phyloP scores from a whole-genome alignment of 2,329 filamentous ascomycete species.

The Gnomoniopsis sp. region DNA sequence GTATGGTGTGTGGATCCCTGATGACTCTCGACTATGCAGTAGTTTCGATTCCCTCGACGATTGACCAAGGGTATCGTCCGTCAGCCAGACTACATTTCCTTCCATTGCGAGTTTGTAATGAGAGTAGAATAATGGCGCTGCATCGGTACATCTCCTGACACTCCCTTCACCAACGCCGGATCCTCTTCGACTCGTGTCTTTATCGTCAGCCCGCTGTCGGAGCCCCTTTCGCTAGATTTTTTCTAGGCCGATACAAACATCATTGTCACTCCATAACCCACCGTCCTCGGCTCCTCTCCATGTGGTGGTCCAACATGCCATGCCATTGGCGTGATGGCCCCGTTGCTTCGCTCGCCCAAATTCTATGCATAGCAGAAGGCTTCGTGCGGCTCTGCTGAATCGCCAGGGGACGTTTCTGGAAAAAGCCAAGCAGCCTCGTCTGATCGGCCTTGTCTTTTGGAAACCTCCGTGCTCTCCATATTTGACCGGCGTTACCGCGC shows the following conservation, averaged over 20 bases:
- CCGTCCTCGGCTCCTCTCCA: not conserved
- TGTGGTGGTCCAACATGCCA: slow-evolving; percentile 7
- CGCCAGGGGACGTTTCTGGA: not conserved
- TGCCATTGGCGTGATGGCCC: slow-evolving; percentile 14
- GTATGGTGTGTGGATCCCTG: not conserved
- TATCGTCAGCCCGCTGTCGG: slow-evolving; percentile 15
- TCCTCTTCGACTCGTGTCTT: not conserved
- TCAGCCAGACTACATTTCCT: not conserved
- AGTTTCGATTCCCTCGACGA: too few species aligned
- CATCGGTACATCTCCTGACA: slow-evolving; percentile 14
- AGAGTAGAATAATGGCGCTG: not conserved
- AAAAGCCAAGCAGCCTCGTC: not conserved
- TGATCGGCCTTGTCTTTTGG: not conserved
- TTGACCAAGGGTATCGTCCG: slow-evolving; percentile 6
- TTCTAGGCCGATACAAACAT: slow-evolving; percentile 12
- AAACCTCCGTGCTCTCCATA: too few species aligned
- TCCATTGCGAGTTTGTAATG: not conserved
- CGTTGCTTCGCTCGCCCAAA: slow-evolving; percentile 19
- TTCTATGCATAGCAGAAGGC: not conserved
- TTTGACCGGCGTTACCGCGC: too few species aligned
- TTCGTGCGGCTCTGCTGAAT: not conserved
- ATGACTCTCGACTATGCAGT: not conserved
- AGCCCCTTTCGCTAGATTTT: slow-evolving; percentile 6
- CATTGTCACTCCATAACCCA: slow-evolving; percentile 18
- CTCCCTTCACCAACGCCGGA: slow-evolving; percentile 9